Evolutionary conservation across 495 filamentous ascomycete species (phyloP), one percentile per base, ranked within the genome.

Genomic region (Talaromyces thailandensis): DNA sequence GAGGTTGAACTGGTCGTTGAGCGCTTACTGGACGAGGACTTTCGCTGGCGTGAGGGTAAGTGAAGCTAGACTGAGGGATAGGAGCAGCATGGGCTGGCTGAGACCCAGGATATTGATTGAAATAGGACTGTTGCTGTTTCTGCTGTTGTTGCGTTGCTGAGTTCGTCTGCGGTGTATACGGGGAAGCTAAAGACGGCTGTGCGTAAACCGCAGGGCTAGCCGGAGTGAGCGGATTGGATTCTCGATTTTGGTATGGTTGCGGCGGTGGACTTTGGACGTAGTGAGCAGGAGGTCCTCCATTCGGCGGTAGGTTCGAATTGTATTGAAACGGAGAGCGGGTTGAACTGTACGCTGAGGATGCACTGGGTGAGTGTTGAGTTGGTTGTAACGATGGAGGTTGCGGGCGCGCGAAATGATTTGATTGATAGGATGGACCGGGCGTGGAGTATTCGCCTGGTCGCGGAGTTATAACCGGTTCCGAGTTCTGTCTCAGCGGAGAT

Each of bases 41-140:
- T 60, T 80, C 76, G 67, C 71, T 74, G 29, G 69, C 67, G 62
- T 68, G 68, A 48, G 68, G 69, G 63, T 73, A 69, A 63, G 64
- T 64, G 71, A 73, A 64, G 64, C 70, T 59, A 61, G 69, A 67
- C 60, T 70, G 69, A 60, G 76, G 78, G 57, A 74, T 72, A 58
- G 76, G 67, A 53, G 77, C 72, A 21, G 75, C 78, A 62, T 83
- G 81, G 50, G 78, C 73, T 29, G 81, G 81, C 53, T 78, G 77
- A 37, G 78, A 76, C 32, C 76, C 76, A 63, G 75, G 76, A 32
- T 76, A 74, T 28, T 77, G 71, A 55, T 58, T 62, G 21, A 75
- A 73, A 53, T 76, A 76, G 3, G 75, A 74, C 52, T 68, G 70
- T 61, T 77, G 73, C 18, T 53, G 61, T 63, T 60, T 60, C 23